Percentiles rank a stretch among this genome's conserved stretches.
These are phyloP conservation scores for Citrullus amarus DNA, from an alignment of 306 rosid genomes.

Conservation along the genomic window DNA sequence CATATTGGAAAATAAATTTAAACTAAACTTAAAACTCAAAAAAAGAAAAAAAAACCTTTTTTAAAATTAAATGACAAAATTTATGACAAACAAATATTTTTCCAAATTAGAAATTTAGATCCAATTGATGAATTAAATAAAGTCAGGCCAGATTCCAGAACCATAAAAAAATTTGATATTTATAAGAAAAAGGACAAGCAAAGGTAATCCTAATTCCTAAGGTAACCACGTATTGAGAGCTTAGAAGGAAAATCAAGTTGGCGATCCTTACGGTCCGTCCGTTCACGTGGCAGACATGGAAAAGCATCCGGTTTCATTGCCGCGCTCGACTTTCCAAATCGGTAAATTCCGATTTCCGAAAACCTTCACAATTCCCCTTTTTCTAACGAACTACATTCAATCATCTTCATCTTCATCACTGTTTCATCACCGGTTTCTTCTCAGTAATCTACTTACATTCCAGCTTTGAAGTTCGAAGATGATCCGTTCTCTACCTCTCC, in stretches of 20 bases:
- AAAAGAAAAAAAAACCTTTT: too few species aligned
- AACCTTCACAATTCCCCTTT: not conserved
- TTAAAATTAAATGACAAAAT: too few species aligned
- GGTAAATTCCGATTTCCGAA: not conserved
- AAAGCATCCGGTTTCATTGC: not conserved
- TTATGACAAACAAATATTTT: too few species aligned
- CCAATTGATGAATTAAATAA: too few species aligned
- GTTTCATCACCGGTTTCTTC: not conserved
- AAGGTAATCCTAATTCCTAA: not conserved
- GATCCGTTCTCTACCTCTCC: constrained; percentile 45
- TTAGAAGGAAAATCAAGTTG: not conserved
- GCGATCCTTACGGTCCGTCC: not conserved
- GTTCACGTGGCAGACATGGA: constrained; percentile 40
- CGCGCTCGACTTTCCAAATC: not conserved
- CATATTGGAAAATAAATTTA: too few species aligned
- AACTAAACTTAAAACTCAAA: too few species aligned
- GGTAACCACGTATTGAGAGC: not conserved
- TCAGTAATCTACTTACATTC: not conserved
- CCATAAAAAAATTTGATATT: not conserved
- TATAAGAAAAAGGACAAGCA: not conserved
- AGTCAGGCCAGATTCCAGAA: too few species aligned
- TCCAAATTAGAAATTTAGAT: too few species aligned
- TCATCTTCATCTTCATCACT: not conserved
- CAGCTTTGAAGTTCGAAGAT: constrained; percentile 16
- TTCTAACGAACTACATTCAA: not conserved